Base-by-base conservation (phyloP, 345 rosid genomes). In the Citrus sp. region DNA sequence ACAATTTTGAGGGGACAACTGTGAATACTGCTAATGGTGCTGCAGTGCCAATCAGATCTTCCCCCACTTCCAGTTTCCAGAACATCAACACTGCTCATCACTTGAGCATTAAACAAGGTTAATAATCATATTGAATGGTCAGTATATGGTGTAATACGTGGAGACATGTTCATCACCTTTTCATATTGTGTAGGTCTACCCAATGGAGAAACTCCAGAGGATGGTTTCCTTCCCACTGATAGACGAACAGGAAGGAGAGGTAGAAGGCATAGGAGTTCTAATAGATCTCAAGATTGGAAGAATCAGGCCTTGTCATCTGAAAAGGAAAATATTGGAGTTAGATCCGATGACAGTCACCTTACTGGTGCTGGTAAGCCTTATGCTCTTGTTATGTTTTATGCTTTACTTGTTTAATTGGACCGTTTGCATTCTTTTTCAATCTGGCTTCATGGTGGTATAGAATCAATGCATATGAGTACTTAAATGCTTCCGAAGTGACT, bases 251-350 rank as follows among this genome's bases (percentile, higher is more conserved):
- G 93, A 85, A 89, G 93, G 89, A 92, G 84, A 82, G 75, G 89
- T 78, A 91, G 97, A 85, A 92, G 97, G 68, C 95, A 89, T 74
- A 96, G 83, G 86, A 87, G 82, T 85, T 87, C 90, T 65, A 75
- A 84, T 81, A 89, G 84, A 86, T 65, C 86, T 81, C 73, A 65
- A 80, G 93, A 91, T 78, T 91, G 86, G 76, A 89, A 86, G 81
- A 80, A 56, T 78, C 88, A 70, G 75, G 82, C 66, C 9, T 3
- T 58, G 80, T 79, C 84, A 61, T 86, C 87, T 16, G 93, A 83
- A 32, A 91, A 81, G 82, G 89, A 90, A 81, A 88, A 82, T 71
- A 75, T 71, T 80, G 91, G 81, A 77, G 85, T 63, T 81, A 76
- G 76, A 81, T 74, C 70, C 49, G 79, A 76, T 27, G 87, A 84